Base-by-base conservation (phyloP, 305 asterid species). In the Fraxinus ornus region DNA sequence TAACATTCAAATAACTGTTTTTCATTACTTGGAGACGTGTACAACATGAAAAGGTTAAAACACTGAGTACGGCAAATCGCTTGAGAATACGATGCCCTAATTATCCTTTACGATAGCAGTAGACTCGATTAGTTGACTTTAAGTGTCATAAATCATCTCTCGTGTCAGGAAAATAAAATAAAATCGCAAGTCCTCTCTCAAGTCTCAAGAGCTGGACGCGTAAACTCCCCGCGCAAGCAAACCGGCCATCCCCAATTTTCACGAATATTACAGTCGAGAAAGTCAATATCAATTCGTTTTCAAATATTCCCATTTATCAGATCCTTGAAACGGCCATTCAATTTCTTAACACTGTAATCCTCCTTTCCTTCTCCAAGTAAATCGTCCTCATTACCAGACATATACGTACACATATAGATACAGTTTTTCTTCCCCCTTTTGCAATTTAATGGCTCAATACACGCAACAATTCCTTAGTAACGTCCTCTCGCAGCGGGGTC, bases 401-500 rank as follows among this genome's bases (percentile, higher is more conserved):
- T 44, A 17, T 15, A 24, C 7, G 2, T 47, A 13, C n/a, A 28
- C 80, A 26, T 17, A 44, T 44, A 32, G 39, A 17, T 44, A 24
- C 41, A 77, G 80, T 28, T 47, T 33, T 21, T 26, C 68, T 28
- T 44, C 28, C 0, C 15, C 7, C 0, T 13, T 13, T 77, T 47
- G 22, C 28, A 2, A 57, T 26, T 52, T 21, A 24, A 77, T 77
- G 80, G 77, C 72, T 62, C 88, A 91, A 73, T 87, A 83, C 89
- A 91, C 94, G 28, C 97, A 91, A 44, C 99, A 95, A 77, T 93
- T 94, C 78, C 93, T 95, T 39, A 90, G 87, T 89, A 88, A 90
- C 83, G 91, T 94, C 66, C 97, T 95, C 82, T 94, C 99, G 28
- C 95, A 92, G 82, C 89, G 96, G 15, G 94, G 97, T 12, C 92